Conservation (phyloP, 78 protist genomes). For the Polysphondylium violaceum region DNA sequence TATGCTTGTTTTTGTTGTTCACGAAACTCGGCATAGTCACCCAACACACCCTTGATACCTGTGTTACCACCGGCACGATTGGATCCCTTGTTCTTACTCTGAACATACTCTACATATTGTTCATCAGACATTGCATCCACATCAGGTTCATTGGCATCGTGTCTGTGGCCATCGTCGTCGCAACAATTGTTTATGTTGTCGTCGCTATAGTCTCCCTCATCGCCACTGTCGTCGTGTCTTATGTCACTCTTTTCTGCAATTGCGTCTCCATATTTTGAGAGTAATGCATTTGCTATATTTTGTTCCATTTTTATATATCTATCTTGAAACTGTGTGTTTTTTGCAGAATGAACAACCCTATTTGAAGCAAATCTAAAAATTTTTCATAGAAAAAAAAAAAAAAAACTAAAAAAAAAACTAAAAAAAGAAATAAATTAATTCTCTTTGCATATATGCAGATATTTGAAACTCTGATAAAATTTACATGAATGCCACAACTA, state of each 20-base stretch:
- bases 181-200: constrained; percentile 7
- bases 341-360: too few species aligned
- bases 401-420: too few species aligned
- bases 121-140: constrained; percentile 26
- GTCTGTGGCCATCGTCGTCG: neutral
- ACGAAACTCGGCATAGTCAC: constrained; percentile 61
- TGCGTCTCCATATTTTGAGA: constrained; percentile 26
- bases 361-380: too few species aligned
- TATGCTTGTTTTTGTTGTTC: constrained; percentile 46
- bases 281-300: constrained; percentile 9
- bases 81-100: neutral
- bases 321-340: too few species aligned
- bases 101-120: neutral
- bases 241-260: constrained; percentile 31
- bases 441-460: too few species aligned
- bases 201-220: constrained; percentile 42
- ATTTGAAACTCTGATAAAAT: too few species aligned
- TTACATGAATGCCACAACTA: too few species aligned
- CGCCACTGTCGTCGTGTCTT: constrained; percentile 71
- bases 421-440: too few species aligned
- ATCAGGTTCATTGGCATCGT: constrained; percentile 8
- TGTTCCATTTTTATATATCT: constrained; percentile 16
- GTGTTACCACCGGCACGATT: constrained; percentile 55
- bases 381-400: too few species aligned
- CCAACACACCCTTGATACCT: constrained; percentile 72